Evolutionary conservation across 345 rosid species (phyloP).

Genomic region (Angophora floribunda): DNA sequence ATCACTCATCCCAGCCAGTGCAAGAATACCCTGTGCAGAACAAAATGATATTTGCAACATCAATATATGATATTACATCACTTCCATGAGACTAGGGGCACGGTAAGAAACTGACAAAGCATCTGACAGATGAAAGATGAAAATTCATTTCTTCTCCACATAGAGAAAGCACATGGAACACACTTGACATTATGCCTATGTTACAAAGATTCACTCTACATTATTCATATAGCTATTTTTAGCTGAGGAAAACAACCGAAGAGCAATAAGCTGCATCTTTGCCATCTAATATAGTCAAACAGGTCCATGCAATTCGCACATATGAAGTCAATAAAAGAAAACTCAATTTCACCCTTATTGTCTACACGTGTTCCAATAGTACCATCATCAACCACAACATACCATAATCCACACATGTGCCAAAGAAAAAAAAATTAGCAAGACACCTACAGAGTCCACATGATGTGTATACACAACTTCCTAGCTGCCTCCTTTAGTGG

Average conservation of each 20-base stretch:
- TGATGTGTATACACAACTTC: constrained; percentile 14
- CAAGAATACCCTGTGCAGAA: constrained; percentile 23
- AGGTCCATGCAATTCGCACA: background rate
- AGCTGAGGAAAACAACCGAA: background rate
- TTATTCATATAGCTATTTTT: background rate
- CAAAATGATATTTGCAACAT: background rate
- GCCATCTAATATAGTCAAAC: background rate
- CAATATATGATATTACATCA: background rate
- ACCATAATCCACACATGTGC: background rate
- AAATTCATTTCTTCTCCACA: background rate
- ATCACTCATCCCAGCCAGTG: constrained; percentile 30
- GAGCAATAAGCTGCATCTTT: background rate
- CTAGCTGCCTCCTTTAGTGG: constrained; percentile 2
- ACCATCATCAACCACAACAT: background rate
- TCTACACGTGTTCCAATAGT: background rate
- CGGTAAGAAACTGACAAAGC: background rate
- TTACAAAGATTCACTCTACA: background rate
- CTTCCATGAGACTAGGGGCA: background rate
- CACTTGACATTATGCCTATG: background rate
- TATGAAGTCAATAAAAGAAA: background rate
- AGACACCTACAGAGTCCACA: constrained; percentile 21
- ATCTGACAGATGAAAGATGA: background rate
- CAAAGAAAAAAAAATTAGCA: background rate
- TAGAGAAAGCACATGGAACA: background rate
- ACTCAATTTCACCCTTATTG: background rate